Evolutionary conservation across 805 yeast species (phyloP), one percentile per base, ranked within the genome.

Genomic region (Candida odintsovae): DNA sequence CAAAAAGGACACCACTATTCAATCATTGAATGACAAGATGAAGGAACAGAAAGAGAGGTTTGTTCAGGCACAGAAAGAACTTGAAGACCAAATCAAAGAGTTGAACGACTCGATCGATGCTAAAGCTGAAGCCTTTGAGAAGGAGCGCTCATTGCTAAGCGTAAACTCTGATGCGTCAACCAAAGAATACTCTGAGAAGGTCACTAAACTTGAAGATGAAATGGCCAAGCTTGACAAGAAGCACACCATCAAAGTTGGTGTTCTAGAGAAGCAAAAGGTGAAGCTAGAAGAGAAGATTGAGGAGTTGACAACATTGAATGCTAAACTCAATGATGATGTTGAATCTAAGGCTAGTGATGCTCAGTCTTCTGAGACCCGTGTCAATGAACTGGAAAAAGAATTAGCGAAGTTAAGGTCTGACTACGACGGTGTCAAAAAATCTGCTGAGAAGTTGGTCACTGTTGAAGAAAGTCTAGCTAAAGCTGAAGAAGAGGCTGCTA

Each of bases 81-180:
- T 66, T 13, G 66, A 69, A 40, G 45, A 44, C 5, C 68, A 67
- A 25, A 55, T 71, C 4, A 40, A 49, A 12, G 40, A 48, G 0
- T 53, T 73, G 38, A 65, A 67, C 23, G 50, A 58, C 1, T 68
- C 70, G 2, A 51, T 77, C 38, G 65, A 64, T 18, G 52, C 53
- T 18, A 77, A 73, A 50, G 53, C 54, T 1, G 49, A 61, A 37
- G 81, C 74, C 38, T 70, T 78, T 49, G 83, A 78, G 41, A 67
- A 66, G 29, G 83, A 78, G 53, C 64, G 83, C 45, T 65, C 62
- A 12, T 61, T 73, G 53, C 56, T 76, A 12, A 70, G 70, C 45
- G 75, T 75, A 44, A 73, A 66, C 42, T 77, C 84, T 0, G 79
- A 75, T 46, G 67, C 77, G 0, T 65, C 73, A 0, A 65, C 76